Evolutionary conservation across 2,329 filamentous ascomycete genomes (phyloP).

Genomic region (Cadophora luteo-olivacea): DNA sequence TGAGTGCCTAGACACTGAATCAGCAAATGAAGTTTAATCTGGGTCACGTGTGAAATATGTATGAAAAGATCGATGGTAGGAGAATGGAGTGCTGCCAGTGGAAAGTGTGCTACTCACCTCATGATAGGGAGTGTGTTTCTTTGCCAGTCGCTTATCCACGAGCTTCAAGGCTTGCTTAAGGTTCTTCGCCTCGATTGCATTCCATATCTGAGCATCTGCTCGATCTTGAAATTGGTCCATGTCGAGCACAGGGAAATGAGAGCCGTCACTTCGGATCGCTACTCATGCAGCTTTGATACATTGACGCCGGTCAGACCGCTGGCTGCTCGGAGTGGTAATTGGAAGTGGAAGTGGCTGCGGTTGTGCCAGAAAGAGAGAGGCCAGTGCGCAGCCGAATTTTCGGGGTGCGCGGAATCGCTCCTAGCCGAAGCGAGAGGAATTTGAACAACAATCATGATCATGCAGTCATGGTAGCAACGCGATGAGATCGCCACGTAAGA

Average conservation of each 20-base stretch:
- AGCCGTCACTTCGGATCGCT: neutral
- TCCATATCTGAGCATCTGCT: constrained; percentile 44
- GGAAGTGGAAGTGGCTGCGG: constrained; percentile 2
- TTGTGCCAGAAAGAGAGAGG: constrained; percentile 4
- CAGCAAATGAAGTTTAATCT: constrained; percentile 22
- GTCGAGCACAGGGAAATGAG: constrained; percentile 8
- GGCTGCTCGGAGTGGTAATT: neutral
- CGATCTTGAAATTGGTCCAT: constrained; percentile 42
- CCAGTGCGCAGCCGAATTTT: neutral
- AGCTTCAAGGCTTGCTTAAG: constrained; percentile 46
- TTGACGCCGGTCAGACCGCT: neutral
- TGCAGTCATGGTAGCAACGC: neutral
- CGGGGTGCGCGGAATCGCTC: constrained; percentile 10
- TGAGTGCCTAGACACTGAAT: constrained; percentile 41
- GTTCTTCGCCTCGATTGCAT: constrained; percentile 44
- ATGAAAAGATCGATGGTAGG: neutral
- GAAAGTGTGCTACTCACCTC: constrained; percentile 38
- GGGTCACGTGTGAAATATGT: constrained; percentile 28
- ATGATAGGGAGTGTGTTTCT: constrained; percentile 42
- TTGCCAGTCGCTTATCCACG: constrained; percentile 45
- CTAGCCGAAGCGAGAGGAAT: constrained; percentile 19
- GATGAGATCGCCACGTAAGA: neutral
- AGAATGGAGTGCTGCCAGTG: neutral
- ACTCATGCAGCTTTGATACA: neutral
- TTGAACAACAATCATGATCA: constrained; percentile 7